Conservation (phyloP, 2,329 filamentous ascomycete genomes). For the Sporothrix brunneoviolacea region DNA sequence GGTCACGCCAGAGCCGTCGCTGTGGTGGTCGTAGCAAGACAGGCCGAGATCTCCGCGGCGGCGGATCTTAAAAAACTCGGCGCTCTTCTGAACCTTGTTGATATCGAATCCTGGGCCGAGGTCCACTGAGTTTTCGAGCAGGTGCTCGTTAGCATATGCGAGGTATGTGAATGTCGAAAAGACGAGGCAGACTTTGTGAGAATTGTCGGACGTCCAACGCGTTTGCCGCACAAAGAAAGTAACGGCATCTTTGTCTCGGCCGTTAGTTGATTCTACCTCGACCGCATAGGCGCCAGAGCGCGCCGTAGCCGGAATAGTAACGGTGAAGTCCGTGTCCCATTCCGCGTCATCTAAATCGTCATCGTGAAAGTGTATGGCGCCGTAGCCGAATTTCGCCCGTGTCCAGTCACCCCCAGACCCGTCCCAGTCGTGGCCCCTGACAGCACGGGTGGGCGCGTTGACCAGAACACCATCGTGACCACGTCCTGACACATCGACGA, state of each 20-base stretch:
- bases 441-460: constrained; percentile 9
- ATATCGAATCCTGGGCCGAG: background rate
- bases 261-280: background rate
- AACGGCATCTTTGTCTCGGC: background rate
- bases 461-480: background rate
- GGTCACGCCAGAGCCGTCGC: constrained; percentile 29
- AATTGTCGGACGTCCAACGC: background rate
- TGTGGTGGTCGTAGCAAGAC: constrained; percentile 32
- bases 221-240: constrained; percentile 10
- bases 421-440: constrained; percentile 12
- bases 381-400: constrained; percentile 5
- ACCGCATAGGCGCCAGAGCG: constrained; percentile 13
- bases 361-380: constrained; percentile 15
- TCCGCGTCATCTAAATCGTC: constrained; percentile 13
- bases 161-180: constrained; percentile 10
- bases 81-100: background rate
- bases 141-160: constrained; percentile 14
- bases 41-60: constrained; percentile 27
- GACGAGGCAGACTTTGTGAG: background rate
- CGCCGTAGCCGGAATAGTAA: background rate
- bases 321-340: constrained; percentile 9
- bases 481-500: background rate
- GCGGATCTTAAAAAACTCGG: background rate
- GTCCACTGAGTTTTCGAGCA: background rate
- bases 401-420: constrained; percentile 12